Conservation (phyloP, 805 yeast species). For the Scheffersomyces coipomensis region DNA sequence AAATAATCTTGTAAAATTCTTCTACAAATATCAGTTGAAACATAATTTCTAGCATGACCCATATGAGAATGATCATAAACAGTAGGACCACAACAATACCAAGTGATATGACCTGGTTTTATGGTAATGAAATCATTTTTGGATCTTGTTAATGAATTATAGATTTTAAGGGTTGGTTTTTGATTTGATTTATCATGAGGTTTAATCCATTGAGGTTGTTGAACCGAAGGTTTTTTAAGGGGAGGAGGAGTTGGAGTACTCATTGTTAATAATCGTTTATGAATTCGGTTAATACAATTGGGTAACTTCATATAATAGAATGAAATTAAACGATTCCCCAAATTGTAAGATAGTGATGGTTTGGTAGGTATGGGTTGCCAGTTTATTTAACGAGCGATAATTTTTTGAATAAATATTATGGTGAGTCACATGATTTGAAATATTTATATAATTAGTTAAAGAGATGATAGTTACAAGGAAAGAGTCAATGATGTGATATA, state of each 20-base stretch:
- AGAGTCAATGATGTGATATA: too few relatives aligned
- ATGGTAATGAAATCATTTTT: conserved; percentile 79
- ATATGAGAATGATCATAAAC: conserved; percentile 94
- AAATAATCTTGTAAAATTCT: conserved; percentile 87
- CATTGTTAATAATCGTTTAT: conserved; percentile 7
- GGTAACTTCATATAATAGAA: too few relatives aligned
- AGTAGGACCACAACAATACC: conserved; percentile 99
- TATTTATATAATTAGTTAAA: too few relatives aligned
- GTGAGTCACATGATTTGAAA: too few relatives aligned
- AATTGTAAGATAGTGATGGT: too few relatives aligned
- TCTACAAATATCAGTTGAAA: conserved; percentile 89
- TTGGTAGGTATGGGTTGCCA: too few relatives aligned
- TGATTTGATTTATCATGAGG: conserved; percentile 10
- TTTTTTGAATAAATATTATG: too few relatives aligned
- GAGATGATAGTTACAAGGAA: too few relatives aligned
- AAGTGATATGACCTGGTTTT: conserved; percentile 63
- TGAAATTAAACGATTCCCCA: too few relatives aligned
- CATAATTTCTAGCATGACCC: conserved; percentile 99
- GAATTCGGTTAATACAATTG: conserved; percentile 3
- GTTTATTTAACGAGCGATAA: too few relatives aligned
- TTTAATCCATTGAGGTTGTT: conserved; percentile 38
- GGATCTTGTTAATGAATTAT: conserved; percentile 79
- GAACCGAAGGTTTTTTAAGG: conserved; percentile 25
- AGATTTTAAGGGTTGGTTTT: conserved; percentile 53
- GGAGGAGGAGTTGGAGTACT: conserved; percentile 4